These are phyloP conservation scores for Trypanosoma lewisi DNA, from an alignment of 208 protist species.

Conservation along the genomic window DNA sequence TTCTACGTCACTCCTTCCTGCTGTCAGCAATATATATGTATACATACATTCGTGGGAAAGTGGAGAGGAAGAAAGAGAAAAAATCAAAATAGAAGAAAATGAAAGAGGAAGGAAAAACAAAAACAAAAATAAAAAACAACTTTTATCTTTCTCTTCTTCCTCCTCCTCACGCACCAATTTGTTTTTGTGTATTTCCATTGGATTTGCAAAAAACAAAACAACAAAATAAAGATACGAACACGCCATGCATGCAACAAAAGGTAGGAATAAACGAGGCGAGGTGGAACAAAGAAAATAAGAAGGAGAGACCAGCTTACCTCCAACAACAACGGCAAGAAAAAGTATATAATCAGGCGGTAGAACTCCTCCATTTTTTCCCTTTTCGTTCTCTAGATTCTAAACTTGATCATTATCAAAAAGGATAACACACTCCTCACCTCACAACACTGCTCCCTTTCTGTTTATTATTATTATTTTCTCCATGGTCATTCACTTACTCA, in stretches of 20 bases:
- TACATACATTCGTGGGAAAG: not conserved
- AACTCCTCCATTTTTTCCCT: not conserved
- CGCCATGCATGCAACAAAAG: too few species aligned
- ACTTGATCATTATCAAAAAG: conserved; percentile 1
- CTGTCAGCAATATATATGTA: not conserved
- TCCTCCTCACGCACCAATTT: too few species aligned
- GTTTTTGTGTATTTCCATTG: too few species aligned
- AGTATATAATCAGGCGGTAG: not conserved
- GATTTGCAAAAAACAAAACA: too few species aligned
- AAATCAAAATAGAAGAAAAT: conserved; percentile 13
- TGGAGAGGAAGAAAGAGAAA: conserved; percentile 1
- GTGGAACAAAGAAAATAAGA: too few species aligned
- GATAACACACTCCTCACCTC: not conserved
- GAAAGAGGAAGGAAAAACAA: not conserved
- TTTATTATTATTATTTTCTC: too few species aligned
- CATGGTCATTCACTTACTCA: too few species aligned
- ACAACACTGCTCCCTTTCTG: too few species aligned
- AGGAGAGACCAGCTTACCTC: too few species aligned
- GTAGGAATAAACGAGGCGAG: too few species aligned
- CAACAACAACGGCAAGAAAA: too few species aligned
- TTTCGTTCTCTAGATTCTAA: not conserved
- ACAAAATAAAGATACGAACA: too few species aligned
- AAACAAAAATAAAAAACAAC: not conserved
- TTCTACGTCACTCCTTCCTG: not conserved
- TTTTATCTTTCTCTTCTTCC: not conserved